These are phyloP conservation scores for Trapa bicornis DNA, from an alignment of 345 rosid species.

Conservation along the genomic window DNA sequence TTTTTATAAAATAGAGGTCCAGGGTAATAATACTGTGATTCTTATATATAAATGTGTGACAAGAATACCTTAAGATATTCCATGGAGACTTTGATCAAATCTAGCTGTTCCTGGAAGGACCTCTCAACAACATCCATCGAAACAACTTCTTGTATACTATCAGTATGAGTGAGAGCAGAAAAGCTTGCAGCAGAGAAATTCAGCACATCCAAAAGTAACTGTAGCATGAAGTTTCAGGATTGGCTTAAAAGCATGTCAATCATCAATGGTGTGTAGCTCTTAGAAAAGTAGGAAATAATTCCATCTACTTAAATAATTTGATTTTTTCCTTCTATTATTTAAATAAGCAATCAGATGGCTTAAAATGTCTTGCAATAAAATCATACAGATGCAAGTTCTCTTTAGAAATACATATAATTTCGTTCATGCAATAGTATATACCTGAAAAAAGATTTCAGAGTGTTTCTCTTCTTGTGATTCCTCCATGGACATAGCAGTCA, in stretches of 20 bases:
- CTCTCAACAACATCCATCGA: constrained; percentile 33
- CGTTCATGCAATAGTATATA: constrained; percentile 5
- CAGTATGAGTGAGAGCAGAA: constrained; percentile 36
- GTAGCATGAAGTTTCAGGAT: constrained; percentile 22
- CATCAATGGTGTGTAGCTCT: not conserved
- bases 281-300: not conserved
- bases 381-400: not conserved
- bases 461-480: constrained; percentile 92
- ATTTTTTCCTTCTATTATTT: not conserved
- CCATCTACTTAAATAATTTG: not conserved
- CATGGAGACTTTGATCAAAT: constrained; percentile 39
- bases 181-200: constrained; percentile 43
- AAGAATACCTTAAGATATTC: constrained; percentile 47
- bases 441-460: constrained; percentile 53
- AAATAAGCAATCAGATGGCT: not conserved
- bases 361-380: not conserved
- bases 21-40: not conserved
- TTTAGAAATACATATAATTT: not conserved
- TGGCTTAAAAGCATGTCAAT: not conserved
- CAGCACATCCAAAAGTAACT: constrained; percentile 65
- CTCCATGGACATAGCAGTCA: constrained; percentile 63
- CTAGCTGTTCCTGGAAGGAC: constrained; percentile 48
- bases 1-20: not conserved
- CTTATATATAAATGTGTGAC: not conserved
- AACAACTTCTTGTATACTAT: constrained; percentile 20